Conservation (phyloP, 2,329 filamentous ascomycete species). For the Rosellinia necatrix region DNA sequence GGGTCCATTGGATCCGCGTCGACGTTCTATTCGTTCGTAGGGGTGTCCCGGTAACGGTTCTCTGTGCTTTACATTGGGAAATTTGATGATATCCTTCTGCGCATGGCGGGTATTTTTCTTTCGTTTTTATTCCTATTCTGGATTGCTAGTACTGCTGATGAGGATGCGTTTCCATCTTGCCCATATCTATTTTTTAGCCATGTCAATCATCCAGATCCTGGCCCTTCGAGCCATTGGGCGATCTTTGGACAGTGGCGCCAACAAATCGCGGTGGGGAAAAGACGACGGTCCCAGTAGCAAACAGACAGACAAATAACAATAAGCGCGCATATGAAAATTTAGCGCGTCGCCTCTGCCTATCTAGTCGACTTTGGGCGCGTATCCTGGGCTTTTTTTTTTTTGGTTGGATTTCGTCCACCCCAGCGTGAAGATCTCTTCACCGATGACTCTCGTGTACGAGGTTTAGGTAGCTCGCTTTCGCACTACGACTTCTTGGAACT, state of each 20-base stretch:
- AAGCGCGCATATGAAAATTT: neutral
- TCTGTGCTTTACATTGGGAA: constrained; percentile 36
- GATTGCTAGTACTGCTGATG: constrained; percentile 7
- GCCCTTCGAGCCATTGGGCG: neutral
- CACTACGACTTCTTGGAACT: no score
- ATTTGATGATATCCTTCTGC: constrained; percentile 42
- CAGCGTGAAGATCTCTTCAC: no score
- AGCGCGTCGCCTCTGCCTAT: neutral
- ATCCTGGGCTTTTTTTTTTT: neutral
- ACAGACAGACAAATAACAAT: constrained; percentile 3
- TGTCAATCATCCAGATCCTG: neutral
- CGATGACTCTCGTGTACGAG: no score
- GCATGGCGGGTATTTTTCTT: constrained; percentile 29
- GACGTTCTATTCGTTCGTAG: constrained; percentile 31
- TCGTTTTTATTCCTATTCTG: constrained; percentile 12
- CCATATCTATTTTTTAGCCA: constrained; percentile 11
- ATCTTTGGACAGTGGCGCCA: constrained; percentile 11
- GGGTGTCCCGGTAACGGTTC: constrained; percentile 30
- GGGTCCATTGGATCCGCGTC: constrained; percentile 29
- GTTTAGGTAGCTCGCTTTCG: no score
- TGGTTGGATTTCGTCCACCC: no score
- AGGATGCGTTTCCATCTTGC: constrained; percentile 6
- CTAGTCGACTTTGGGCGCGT: neutral
- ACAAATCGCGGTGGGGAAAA: neutral
- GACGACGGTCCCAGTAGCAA: neutral